Evolutionary conservation across 2,329 filamentous ascomycete genomes (phyloP).

Genomic region (Colletotrichum trifolii): DNA sequence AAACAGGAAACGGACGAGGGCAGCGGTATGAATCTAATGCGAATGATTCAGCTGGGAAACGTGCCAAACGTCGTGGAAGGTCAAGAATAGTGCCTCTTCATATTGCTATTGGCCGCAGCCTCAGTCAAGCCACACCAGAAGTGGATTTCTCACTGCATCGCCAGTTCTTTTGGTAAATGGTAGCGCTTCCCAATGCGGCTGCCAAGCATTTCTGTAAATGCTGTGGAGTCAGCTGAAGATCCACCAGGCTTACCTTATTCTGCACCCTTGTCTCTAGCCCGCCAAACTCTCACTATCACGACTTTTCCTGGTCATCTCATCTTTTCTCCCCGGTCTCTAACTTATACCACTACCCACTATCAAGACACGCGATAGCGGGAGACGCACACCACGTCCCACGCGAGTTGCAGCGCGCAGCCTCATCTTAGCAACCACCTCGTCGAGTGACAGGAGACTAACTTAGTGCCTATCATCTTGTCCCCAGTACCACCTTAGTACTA

Average conservation of each 20-base stretch:
- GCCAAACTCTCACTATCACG: not conserved
- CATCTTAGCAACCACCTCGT: not conserved
- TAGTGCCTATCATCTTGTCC: not conserved
- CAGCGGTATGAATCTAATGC: slow-evolving; percentile 27
- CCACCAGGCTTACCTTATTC: slow-evolving; percentile 35
- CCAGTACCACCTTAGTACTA: slow-evolving; percentile 2
- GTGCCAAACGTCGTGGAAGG: slow-evolving; percentile 25
- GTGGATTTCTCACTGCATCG: slow-evolving; percentile 29
- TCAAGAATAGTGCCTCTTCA: not conserved
- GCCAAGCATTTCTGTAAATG: slow-evolving; percentile 8
- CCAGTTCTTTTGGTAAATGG: slow-evolving; percentile 17
- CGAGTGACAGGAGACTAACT: slow-evolving; percentile 5
- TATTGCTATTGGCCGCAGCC: slow-evolving; percentile 21
- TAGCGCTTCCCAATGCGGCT: slow-evolving; percentile 33
- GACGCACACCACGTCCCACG: too few species aligned
- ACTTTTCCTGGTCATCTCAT: slow-evolving; percentile 13
- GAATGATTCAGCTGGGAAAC: slow-evolving; percentile 34
- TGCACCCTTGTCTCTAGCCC: slow-evolving; percentile 22
- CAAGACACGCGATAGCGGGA: too few species aligned
- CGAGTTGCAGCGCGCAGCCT: slow-evolving; percentile 12
- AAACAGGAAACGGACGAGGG: slow-evolving; percentile 19
- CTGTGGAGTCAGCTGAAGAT: slow-evolving; percentile 31
- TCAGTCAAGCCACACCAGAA: slow-evolving; percentile 18
- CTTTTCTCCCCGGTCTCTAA: slow-evolving; percentile 15
- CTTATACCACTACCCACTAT: too few species aligned